Evolutionary conservation across 1,284 basidiomycete genomes (phyloP).

Genomic region (Takashimella koratensis): DNA sequence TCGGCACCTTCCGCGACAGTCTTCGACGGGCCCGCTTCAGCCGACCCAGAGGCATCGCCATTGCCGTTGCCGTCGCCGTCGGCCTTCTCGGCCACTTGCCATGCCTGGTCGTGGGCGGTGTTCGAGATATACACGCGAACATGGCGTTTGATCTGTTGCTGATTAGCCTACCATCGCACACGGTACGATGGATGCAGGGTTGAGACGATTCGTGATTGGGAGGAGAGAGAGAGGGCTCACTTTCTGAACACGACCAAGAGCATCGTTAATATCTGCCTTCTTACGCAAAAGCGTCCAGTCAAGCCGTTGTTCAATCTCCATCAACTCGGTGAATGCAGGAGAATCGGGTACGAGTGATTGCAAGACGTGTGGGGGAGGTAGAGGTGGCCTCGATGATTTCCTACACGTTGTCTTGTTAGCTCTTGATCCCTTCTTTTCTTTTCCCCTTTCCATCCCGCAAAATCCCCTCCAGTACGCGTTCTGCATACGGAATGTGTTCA

Average conservation of each 20-base stretch:
- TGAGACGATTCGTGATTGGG: too few relatives aligned
- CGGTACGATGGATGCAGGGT: too few relatives aligned
- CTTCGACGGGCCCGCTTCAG: slow-evolving; percentile 1
- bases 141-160: slow-evolving; percentile 69
- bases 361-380: slow-evolving; percentile 48
- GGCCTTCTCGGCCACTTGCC: slow-evolving; percentile 57
- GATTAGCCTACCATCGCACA: neutral
- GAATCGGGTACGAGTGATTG: slow-evolving; percentile 63
- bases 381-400: slow-evolving; percentile 37
- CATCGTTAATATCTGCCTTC: slow-evolving; percentile 82
- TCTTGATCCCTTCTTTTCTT: too few relatives aligned
- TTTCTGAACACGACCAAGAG: slow-evolving; percentile 52
- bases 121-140: slow-evolving; percentile 85
- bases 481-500: too few relatives aligned
- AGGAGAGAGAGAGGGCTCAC: too few relatives aligned
- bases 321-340: slow-evolving; percentile 76
- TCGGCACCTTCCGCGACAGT: slow-evolving; percentile 8
- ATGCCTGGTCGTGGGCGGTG: slow-evolving; percentile 76
- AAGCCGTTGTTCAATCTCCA: slow-evolving; percentile 83
- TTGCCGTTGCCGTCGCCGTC: slow-evolving; percentile 24
- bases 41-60: neutral
- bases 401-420: too few relatives aligned
- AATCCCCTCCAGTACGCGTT: too few relatives aligned
- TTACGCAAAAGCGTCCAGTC: slow-evolving; percentile 95
- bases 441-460: too few relatives aligned